Evolutionary conservation across 331 rosid genomes (phyloP), one percentile per base, ranked within the genome.

Genomic region (Rhamnella rubrinervis): DNA sequence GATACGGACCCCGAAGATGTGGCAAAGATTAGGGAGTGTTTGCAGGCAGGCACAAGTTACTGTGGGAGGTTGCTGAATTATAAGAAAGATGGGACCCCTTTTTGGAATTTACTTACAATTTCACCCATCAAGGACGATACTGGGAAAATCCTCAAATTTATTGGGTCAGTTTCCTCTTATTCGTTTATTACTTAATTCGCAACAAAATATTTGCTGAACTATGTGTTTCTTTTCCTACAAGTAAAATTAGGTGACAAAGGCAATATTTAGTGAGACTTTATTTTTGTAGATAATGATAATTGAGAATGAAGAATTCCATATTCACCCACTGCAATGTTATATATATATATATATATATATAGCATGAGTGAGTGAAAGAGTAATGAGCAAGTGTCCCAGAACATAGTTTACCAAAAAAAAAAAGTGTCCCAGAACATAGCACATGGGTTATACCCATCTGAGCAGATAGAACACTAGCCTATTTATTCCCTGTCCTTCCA

Each of bases 21-120:
- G 78, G 85, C 95, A 23, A 92, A 87, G 84, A 91, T 93, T 28
- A 84, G 91, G 58, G 96, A 81, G 59, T 75, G 87, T 1, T 77
- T 93, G 79, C 72, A 71, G 64, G 70, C 25, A 0, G 92, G 97
- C 41, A 73, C 66, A 8, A 84, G 87, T 58, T 93, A 87, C 69
- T 93, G 98, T 49, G 97, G 98, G 63, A 85, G 98, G 73, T 68
- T 93, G 47, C 67, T 93, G 55, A 93, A 93, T 84, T 93, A 93
- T 82, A 93, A 93, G 86, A 93, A 93, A 60, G 97, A 93, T 60
- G 98, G 98, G 63, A 88, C 95, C 7, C 88, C 97, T 0, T 93
- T 87, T 65, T 93, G 98, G 98, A 93, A 93, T 63, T 84, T 93
- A 56, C 97, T 93, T 52, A 93, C 98, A 6, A 84, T 93, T 77